Evolutionary conservation across 176 grass and related monocot genomes (phyloP), one percentile per base, ranked within the genome.

Genomic region (Phyllostachys edulis): DNA sequence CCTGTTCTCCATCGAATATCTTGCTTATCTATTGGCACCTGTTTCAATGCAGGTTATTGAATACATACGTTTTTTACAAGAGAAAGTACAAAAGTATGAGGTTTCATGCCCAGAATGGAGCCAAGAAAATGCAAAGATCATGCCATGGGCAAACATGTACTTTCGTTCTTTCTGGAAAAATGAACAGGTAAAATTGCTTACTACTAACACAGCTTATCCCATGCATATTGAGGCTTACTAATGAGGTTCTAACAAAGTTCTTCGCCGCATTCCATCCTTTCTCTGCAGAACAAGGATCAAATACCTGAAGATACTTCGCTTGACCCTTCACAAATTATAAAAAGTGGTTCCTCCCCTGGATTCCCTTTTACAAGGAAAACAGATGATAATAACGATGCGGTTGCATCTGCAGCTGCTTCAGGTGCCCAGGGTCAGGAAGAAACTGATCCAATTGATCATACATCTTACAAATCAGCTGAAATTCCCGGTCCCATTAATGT

Each of bases 131-230:
- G 76, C 89, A 17, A 98, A 94, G 75, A 39, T 91, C 63, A 86
- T 87, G 87, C 90, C 92, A 39, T 98, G 95, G 92, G 63, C 90
- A 81, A 94, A 97, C 80, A 78, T 94, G 32, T 92, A 94, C 87
- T 94, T 88, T 50, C 86, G 95, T 75, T 94, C 92, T 63, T 88
- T 90, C 52, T 94, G 95, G 90, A 97, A 97, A 91, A 94, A 94
- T 86, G 70, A 61, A 46, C 84, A 88, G 90, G 92, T 94, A 77
- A 74, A 57, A 20, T 56, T 56, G 18, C 27, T 49, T 63, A 67
- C 68, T 16, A 38, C 4, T 21, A 42, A 21, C 8, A 66, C 3
- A 16, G 24, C 38, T 65, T 51, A 36, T 9, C 6, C 50, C 59
- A 39, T 50, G 32, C 51, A 64, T 16, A 47, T 34, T 44, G 32